phyloP scores from a whole-genome alignment of 495 filamentous ascomycete species.

The Penicillium riverlandense region DNA sequence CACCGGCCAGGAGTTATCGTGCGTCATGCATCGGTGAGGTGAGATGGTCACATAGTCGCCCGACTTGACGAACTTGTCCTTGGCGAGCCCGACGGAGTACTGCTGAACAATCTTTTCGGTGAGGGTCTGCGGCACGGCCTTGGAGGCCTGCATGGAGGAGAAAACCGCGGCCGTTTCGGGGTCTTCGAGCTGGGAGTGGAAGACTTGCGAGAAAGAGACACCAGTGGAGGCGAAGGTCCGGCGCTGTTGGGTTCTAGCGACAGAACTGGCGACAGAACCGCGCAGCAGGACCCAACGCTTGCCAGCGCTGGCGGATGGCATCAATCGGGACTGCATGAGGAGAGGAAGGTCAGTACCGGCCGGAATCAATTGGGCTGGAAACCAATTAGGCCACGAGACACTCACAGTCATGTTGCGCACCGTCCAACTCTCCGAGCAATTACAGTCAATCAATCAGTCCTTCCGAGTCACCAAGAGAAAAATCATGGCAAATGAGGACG shows the following conservation, averaged over 20 bases:
- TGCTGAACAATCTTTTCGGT: conserved; percentile 90
- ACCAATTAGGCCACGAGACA: background rate
- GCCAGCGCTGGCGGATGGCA: conserved; percentile 18
- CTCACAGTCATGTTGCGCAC: conserved; percentile 19
- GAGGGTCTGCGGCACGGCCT: conserved; percentile 56
- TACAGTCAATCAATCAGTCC: background rate
- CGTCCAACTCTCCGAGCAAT: background rate
- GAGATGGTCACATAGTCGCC: conserved; percentile 81
- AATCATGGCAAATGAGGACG: conserved; percentile 12
- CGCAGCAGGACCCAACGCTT: conserved; percentile 19
- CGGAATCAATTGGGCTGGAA: background rate
- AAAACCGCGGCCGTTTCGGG: conserved; percentile 35
- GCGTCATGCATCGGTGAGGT: conserved; percentile 76
- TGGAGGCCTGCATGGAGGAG: conserved; percentile 29
- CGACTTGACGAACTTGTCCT: conserved; percentile 62
- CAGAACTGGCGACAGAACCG: conserved; percentile 5
- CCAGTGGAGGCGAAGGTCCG: conserved; percentile 35
- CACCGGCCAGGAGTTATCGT: conserved; percentile 90
- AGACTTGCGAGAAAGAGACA: conserved; percentile 36
- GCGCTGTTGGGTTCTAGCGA: conserved; percentile 19
- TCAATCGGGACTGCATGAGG: conserved; percentile 24
- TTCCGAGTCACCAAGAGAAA: conserved; percentile 4
- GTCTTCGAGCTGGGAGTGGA: conserved; percentile 43
- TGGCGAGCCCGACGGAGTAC: conserved; percentile 62
- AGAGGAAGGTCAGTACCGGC: background rate